Conservation (phyloP, 805 yeast genomes). For the Zygosaccharomyces bailii region DNA sequence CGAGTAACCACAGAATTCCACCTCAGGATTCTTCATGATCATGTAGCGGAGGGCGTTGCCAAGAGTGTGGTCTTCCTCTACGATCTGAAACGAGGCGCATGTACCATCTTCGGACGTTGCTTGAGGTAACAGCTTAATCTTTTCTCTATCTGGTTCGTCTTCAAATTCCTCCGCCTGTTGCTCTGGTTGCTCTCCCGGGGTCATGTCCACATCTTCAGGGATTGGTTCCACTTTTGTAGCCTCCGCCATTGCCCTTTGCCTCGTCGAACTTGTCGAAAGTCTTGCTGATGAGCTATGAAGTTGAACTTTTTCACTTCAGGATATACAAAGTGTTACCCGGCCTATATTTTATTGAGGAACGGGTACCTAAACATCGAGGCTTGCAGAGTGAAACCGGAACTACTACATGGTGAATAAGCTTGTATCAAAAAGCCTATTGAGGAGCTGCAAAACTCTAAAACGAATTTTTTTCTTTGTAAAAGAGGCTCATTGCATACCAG, state of each 20-base stretch:
- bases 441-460: too few species aligned
- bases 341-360: too few species aligned
- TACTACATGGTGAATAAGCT: too few species aligned
- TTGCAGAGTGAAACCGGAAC: too few species aligned
- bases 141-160: conserved; percentile 49
- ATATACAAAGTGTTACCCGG: too few species aligned
- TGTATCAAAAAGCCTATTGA: too few species aligned
- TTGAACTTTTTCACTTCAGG: not conserved
- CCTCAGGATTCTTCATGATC: conserved; percentile 96
- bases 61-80: conserved; percentile 92
- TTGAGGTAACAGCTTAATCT: conserved; percentile 61
- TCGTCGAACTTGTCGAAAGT: not conserved
- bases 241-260: conserved; percentile 4
- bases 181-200: conserved; percentile 20
- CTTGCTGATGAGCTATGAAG: not conserved
- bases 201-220: conserved; percentile 16
- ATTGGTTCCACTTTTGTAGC: conserved; percentile 2
- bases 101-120: conserved; percentile 92
- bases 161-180: conserved; percentile 23
- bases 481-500: too few species aligned
- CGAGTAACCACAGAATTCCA: conserved; percentile 96
- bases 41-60: conserved; percentile 93
- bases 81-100: conserved; percentile 89
- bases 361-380: too few species aligned
- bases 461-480: too few species aligned